Evolutionary conservation across 257 asterid genomes (phyloP).

Genomic region (Lycium ferocissimum): DNA sequence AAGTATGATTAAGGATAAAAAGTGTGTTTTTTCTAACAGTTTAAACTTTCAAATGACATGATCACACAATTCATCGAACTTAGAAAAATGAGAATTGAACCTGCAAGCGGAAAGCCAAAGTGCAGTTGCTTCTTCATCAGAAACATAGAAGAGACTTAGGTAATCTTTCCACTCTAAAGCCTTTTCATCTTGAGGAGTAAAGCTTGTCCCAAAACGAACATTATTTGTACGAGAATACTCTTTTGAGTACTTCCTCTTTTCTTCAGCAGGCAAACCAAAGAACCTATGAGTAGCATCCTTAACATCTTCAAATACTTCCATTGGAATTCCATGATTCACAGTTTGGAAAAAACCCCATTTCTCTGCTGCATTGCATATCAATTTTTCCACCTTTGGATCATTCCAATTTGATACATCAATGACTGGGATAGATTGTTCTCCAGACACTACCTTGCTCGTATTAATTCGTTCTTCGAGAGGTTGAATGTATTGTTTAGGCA

Average conservation of each 20-base stretch:
- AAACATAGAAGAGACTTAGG: constrained; percentile 49
- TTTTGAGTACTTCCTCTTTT: constrained; percentile 55
- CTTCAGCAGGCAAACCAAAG: constrained; percentile 56
- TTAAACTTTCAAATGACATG: neutral
- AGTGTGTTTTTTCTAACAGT: neutral
- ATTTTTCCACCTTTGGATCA: constrained; percentile 37
- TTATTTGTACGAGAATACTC: constrained; percentile 49
- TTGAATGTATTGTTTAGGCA: constrained; percentile 51
- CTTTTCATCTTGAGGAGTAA: constrained; percentile 48
- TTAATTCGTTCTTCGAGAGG: constrained; percentile 48
- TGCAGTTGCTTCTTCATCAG: constrained; percentile 29
- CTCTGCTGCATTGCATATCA: constrained; percentile 56
- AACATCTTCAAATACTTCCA: constrained; percentile 51
- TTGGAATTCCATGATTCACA: constrained; percentile 59
- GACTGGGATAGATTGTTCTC: constrained; percentile 51
- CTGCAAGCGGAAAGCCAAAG: constrained; percentile 35
- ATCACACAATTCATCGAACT: neutral
- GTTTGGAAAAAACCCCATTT: constrained; percentile 65
- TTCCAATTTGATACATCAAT: constrained; percentile 55
- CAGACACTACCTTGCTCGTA: constrained; percentile 28
- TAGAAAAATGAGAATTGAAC: neutral
- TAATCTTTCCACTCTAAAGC: constrained; percentile 68
- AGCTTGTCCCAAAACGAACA: constrained; percentile 59
- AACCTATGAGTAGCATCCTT: constrained; percentile 50
- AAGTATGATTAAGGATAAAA: neutral